Evolutionary conservation across 2,329 filamentous ascomycete genomes (phyloP).

Genomic region (Alternaria solani): DNA sequence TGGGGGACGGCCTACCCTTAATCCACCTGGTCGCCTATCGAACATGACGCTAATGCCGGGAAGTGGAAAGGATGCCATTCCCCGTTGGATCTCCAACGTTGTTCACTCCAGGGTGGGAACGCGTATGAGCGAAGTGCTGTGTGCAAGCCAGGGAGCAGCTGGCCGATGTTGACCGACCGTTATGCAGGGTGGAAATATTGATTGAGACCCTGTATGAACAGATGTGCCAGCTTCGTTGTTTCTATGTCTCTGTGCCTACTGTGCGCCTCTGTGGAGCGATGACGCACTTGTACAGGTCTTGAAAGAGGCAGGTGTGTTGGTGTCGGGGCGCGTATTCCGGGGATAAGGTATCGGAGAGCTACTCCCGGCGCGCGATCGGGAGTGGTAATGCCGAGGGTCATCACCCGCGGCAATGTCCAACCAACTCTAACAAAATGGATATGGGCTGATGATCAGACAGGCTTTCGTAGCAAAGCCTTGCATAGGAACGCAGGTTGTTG

Average conservation of each 20-base stretch:
- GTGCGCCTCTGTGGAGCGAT: constrained; percentile 5
- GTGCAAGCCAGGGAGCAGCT: neutral
- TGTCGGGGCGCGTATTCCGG: neutral
- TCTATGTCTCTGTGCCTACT: neutral
- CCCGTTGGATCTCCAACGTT: neutral
- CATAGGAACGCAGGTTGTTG: neutral
- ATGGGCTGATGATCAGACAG: neutral
- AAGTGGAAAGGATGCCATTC: constrained; percentile 8
- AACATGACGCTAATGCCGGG: constrained; percentile 12
- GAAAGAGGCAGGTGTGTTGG: constrained; percentile 4
- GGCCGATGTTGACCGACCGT: constrained; percentile 5
- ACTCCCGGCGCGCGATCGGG: neutral
- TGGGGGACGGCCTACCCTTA: constrained; percentile 7
- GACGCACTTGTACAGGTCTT: constrained; percentile 1
- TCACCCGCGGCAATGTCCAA: neutral
- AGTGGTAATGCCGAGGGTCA: constrained; percentile 3
- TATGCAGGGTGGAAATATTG: neutral
- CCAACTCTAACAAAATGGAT: neutral
- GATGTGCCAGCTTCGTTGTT: neutral
- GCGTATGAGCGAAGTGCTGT: neutral
- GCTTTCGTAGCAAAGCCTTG: neutral
- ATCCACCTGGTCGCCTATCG: constrained; percentile 7
- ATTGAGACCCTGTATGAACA: neutral
- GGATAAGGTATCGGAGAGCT: constrained; percentile 7
- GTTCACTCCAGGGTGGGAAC: constrained; percentile 1